A percentile compares a stretch with the other conserved stretches of the same genome.
phyloP scores from a whole-genome alignment of 306 rosid species.

The Fragaria nilgerrensis region DNA sequence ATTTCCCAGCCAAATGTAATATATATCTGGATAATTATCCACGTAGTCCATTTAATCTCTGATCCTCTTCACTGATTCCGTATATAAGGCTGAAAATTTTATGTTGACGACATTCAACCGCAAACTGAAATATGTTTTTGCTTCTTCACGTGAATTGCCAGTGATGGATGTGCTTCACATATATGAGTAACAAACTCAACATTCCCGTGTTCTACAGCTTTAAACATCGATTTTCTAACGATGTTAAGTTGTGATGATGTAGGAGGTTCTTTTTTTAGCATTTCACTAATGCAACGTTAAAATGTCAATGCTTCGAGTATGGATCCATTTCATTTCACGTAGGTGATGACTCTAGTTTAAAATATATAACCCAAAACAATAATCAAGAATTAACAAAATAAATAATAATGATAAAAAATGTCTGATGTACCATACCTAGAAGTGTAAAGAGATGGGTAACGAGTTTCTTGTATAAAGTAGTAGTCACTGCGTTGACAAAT shows the following conservation, averaged over 20 bases:
- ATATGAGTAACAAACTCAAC: neutral
- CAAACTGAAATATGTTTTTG: neutral
- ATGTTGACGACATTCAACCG: neutral
- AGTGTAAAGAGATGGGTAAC: too few species aligned
- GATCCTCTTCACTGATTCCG: neutral
- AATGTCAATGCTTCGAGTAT: neutral
- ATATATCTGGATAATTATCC: fast-evolving
- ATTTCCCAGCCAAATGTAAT: constrained; percentile 9
- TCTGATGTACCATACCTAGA: too few species aligned
- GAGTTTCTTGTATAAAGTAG: too few species aligned
- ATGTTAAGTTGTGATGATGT: fast-evolving
- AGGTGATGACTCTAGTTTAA: neutral
- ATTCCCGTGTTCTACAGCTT: constrained; percentile 3
- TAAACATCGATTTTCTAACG: neutral
- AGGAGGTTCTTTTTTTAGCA: fast-evolving
- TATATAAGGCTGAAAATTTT: neutral
- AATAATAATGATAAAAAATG: too few species aligned
- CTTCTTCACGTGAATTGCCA: neutral
- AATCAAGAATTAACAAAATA: neutral
- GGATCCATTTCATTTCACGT: neutral
- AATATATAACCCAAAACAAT: neutral
- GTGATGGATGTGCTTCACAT: neutral
- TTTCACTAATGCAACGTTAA: neutral
- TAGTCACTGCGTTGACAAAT: too few species aligned
- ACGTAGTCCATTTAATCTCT: fast-evolving